These are phyloP conservation scores for Leishmania martiniquensis DNA, from an alignment of 208 protist genomes.

Conservation along the genomic window DNA sequence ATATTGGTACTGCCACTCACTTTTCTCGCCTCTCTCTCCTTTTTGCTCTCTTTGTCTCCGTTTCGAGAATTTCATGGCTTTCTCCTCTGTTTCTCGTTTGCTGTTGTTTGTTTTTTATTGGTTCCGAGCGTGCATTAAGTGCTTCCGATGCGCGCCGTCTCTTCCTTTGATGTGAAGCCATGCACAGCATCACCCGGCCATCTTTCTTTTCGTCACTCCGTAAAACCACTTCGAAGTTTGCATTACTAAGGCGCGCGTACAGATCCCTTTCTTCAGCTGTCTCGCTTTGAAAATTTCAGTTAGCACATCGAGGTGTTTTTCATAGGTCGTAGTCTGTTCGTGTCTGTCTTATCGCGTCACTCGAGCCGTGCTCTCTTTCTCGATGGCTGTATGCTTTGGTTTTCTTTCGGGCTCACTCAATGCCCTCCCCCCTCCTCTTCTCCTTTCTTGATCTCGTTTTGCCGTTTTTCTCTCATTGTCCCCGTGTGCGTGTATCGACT, in stretches of 20 bases:
- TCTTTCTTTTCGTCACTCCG: background rate
- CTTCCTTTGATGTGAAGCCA: background rate
- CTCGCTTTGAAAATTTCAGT: background rate
- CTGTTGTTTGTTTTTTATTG: background rate
- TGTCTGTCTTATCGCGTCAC: slow-evolving; percentile 7
- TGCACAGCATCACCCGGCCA: background rate
- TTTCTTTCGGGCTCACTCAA: background rate
- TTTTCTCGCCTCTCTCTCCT: slow-evolving; percentile 7
- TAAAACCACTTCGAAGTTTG: background rate
- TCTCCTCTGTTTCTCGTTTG: background rate
- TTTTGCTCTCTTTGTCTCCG: background rate
- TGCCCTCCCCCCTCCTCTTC: background rate
- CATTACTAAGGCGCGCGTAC: background rate
- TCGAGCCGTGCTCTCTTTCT: slow-evolving; percentile 5
- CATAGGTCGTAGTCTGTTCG: background rate
- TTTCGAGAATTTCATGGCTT: background rate
- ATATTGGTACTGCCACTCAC: background rate
- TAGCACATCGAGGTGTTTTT: background rate
- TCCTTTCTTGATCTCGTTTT: background rate
- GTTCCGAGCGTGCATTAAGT: background rate
- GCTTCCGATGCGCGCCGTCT: background rate
- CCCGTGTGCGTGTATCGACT: background rate
- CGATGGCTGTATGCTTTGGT: background rate
- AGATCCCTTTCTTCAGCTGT: background rate
- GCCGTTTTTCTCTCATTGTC: background rate